Evolutionary conservation across 208 protist species (phyloP).

Genomic region (Vickermania spadyakhi): DNA sequence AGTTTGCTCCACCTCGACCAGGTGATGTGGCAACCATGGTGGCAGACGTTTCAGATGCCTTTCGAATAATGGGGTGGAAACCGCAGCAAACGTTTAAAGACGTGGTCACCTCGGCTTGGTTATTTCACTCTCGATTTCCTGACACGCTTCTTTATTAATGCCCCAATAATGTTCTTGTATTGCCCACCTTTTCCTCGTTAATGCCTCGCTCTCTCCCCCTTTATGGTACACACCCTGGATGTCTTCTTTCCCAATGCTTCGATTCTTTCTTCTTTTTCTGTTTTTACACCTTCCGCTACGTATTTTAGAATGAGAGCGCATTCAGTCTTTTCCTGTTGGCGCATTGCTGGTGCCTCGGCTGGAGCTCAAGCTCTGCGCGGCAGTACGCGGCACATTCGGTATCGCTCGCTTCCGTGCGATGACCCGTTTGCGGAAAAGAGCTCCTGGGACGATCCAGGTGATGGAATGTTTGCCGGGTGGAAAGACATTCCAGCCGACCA

Average conservation of each 20-base stretch:
- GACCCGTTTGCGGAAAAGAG: constrained; percentile 73
- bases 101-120: constrained; percentile 73
- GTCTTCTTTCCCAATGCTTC: background rate
- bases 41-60: constrained; percentile 51
- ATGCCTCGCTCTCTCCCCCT: no score
- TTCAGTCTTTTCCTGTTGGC: background rate
- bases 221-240: no score
- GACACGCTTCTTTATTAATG: background rate
- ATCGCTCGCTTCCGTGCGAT: constrained; percentile 38
- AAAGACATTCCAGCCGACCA: constrained; percentile 48
- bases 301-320: background rate
- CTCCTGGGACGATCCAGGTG: constrained; percentile 50
- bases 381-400: constrained; percentile 15
- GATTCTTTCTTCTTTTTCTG: no score
- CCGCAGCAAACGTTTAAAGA: constrained; percentile 65
- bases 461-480: constrained; percentile 59
- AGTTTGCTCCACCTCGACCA: constrained; percentile 48
- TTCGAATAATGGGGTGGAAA: constrained; percentile 57
- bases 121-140: constrained; percentile 36
- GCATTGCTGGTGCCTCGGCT: no score
- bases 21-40: constrained; percentile 75
- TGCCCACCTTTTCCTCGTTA: no score
- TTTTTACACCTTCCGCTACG: no score
- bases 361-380: no score
- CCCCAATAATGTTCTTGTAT: background rate